A percentile compares a stretch with the other conserved stretches of the same genome.
These are phyloP conservation scores for Carex cristatella DNA, from an alignment of 176 grass and related monocot genomes.

Conservation along the genomic window DNA sequence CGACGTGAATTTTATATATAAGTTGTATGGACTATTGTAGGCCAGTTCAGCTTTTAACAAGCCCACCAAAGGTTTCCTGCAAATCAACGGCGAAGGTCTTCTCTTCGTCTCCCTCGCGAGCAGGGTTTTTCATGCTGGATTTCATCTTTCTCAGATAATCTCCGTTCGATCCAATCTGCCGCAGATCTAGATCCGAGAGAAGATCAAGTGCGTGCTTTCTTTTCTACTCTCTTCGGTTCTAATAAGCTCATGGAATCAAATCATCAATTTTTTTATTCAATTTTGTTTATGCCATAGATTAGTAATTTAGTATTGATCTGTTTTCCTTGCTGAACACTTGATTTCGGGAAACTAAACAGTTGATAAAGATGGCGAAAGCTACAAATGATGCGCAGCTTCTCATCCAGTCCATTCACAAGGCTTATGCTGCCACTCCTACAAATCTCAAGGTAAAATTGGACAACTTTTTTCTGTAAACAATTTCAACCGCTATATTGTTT, in stretches of 20 bases:
- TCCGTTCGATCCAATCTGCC: neutral
- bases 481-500: neutral
- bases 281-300: neutral
- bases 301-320: neutral
- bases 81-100: neutral
- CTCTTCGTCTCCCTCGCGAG: neutral
- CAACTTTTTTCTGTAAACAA: neutral
- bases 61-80: neutral
- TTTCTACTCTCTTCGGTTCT: neutral
- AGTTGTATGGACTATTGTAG: neutral
- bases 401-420: slow-evolving; percentile 67
- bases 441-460: slow-evolving; percentile 50
- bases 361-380: slow-evolving; percentile 48
- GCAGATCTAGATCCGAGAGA: neutral
- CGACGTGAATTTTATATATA: neutral
- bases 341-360: neutral
- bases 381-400: slow-evolving; percentile 55
- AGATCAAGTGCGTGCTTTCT: neutral
- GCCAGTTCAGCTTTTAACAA: neutral
- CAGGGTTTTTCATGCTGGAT: slow-evolving; percentile 1
- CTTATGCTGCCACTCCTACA: slow-evolving; percentile 69
- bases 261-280: neutral
- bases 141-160: neutral
- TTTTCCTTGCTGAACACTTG: neutral
- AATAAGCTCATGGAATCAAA: neutral